These are phyloP conservation scores for Sordariomycetes sp. DNA, from an alignment of 2,329 filamentous ascomycete species.

Conservation along the genomic window DNA sequence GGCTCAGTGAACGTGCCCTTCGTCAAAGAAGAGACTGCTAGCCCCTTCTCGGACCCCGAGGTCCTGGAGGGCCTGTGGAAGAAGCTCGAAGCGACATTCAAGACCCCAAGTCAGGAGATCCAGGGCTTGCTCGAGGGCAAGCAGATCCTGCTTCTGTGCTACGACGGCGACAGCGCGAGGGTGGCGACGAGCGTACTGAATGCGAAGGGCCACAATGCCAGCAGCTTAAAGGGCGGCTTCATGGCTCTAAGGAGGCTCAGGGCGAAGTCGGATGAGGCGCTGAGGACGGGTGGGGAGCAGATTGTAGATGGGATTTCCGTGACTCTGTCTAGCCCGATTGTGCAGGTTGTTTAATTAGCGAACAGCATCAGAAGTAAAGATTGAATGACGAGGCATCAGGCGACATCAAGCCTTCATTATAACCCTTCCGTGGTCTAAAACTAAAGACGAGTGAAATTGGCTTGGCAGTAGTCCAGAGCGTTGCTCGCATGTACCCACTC, in stretches of 20 bases:
- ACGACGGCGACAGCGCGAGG: slow-evolving; percentile 43
- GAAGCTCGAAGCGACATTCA: slow-evolving; percentile 33
- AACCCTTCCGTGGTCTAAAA: too few relatives aligned
- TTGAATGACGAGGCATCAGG: too few relatives aligned
- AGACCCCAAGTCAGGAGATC: slow-evolving; percentile 8
- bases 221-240: slow-evolving; percentile 33
- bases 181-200: slow-evolving; percentile 44
- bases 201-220: slow-evolving; percentile 36
- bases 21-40: slow-evolving; percentile 20
- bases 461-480: too few relatives aligned
- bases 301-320: background rate
- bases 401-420: too few relatives aligned
- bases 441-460: too few relatives aligned
- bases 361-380: too few relatives aligned
- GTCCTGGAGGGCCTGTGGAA: slow-evolving; percentile 36
- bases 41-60: slow-evolving; percentile 35
- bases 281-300: background rate
- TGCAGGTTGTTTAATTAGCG: too few relatives aligned
- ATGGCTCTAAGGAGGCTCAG: background rate
- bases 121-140: slow-evolving; percentile 15
- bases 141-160: slow-evolving; percentile 38
- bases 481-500: too few relatives aligned
- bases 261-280: background rate
- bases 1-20: slow-evolving; percentile 35
- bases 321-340: too few relatives aligned